Base-by-base conservation (phyloP, 2,329 filamentous ascomycete genomes). In the Penicillium sp. region DNA sequence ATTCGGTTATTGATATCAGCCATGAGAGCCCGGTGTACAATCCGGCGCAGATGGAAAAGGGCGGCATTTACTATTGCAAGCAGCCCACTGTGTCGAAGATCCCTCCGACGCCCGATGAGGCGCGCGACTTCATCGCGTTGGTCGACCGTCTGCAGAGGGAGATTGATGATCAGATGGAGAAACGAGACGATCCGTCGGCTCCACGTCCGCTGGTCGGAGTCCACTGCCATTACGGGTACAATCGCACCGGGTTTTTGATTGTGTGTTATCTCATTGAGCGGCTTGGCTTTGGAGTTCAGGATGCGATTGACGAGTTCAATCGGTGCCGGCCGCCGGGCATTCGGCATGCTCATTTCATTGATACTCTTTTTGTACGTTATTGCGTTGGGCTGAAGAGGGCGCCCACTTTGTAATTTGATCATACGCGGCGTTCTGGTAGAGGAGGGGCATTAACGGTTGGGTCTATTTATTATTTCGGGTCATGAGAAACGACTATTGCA, bases 201-300 rank as follows among this genome's bases (percentile, higher is more conserved):
- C 52, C 49, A 13, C 60, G 60, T n/a, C 66, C 66, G 10, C 54
- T 82, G 32, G 76, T 95, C 35, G 89, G 83, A 2, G 86, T 95
- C 0, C 90, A 96, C 60, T 96, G 90, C 55, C 90, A 96, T 57
- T 95, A 95, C 53, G 90, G 90, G 0, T 95, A 93, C 68, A 95
- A 96, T 60, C 77, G 89, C 14, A 95, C 90, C 0, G 90, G 90
- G 0, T 95, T 90, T 61, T 85, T 95, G 57, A 79, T 96, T 34
- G 83, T 86, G 20, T 87, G 82, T 55, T 96, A 95, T 57, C 70
- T 96, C n/a, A 82, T 95, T 10, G 88, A 95, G 67, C 73, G 79
- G 31, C 76, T 84, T 50, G 80, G 77, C 0, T 89, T 78, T 54
- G 70, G 69, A 14, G 76, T 95, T 2, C 76, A 84, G 53, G 79